Evolutionary conservation across 2,329 filamentous ascomycete species (phyloP).

Genomic region (Tympanopsis confertula): DNA sequence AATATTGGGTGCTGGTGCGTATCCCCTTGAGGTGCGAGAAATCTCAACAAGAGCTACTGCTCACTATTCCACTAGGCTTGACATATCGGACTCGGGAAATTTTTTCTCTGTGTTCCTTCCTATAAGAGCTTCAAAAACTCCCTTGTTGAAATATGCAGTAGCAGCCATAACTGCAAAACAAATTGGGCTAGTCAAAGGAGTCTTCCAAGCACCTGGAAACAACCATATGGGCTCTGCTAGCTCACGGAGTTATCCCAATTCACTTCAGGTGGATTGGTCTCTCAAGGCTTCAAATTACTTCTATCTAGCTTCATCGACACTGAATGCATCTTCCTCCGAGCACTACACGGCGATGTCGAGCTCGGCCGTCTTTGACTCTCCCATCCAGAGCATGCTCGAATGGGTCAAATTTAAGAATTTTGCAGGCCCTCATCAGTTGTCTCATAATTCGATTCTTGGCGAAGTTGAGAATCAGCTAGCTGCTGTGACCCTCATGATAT

Average conservation of each 20-base stretch:
- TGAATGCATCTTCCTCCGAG: neutral
- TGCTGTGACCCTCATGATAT: neutral
- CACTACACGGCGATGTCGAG: neutral
- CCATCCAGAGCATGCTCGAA: neutral
- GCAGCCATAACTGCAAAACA: conserved; percentile 25
- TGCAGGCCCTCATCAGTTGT: too few relatives aligned
- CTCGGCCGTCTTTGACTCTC: neutral
- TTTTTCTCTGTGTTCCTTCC: conserved; percentile 23
- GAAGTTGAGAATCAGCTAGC: neutral
- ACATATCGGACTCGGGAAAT: conserved; percentile 23
- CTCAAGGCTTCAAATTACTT: neutral
- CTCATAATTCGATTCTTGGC: too few relatives aligned
- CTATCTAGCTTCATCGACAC: neutral
- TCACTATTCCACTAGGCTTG: too few relatives aligned
- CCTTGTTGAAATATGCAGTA: conserved; percentile 20
- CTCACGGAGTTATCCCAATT: neutral
- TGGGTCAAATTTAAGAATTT: neutral
- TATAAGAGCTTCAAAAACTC: conserved; percentile 19
- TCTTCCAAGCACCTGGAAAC: neutral
- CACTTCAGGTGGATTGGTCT: neutral
- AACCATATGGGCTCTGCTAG: neutral
- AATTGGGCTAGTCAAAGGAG: conserved; percentile 13
- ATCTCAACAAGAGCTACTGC: too few relatives aligned
- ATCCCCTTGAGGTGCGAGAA: too few relatives aligned
- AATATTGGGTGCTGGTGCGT: conserved; percentile 17